Conservation (phyloP, 371 early-diverging fungal genomes). For the Haplosporangium sp. region DNA sequence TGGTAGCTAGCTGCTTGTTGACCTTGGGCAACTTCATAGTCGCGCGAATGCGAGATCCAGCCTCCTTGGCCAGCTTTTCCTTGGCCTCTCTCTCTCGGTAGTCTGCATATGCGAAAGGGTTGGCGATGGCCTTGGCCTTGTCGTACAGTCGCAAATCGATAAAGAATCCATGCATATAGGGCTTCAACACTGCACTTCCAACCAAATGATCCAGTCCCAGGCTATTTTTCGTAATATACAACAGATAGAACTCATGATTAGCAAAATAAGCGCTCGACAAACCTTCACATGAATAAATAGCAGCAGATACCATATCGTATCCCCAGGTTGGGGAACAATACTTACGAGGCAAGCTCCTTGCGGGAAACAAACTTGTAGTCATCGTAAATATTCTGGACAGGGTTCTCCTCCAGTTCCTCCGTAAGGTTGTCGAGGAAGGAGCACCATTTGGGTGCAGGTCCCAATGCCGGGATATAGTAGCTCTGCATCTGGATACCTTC, state of each 20-base stretch:
- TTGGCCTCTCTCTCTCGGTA: slow-evolving; percentile 81
- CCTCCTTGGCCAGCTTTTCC: slow-evolving; percentile 87
- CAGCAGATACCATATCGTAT: not conserved
- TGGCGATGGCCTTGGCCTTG: slow-evolving; percentile 94
- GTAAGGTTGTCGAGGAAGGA: slow-evolving; percentile 97
- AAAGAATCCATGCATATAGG: slow-evolving; percentile 99
- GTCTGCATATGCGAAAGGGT: slow-evolving; percentile 97
- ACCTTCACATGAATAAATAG: not conserved
- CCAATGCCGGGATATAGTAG: slow-evolving; percentile 93
- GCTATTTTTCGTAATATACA: slow-evolving; percentile 26
- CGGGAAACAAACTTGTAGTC: slow-evolving; percentile 97
- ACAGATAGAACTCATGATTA: not conserved
- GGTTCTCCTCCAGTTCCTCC: slow-evolving; percentile 97
- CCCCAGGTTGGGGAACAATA: not conserved
- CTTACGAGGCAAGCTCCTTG: slow-evolving; percentile 81
- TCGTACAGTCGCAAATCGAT: slow-evolving; percentile 95
- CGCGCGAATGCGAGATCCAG: slow-evolving; percentile 90
- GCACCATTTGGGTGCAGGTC: slow-evolving; percentile 97
- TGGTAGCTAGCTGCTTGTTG: slow-evolving; percentile 85
- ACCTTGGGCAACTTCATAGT: slow-evolving; percentile 91
- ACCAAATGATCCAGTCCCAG: slow-evolving; percentile 93
- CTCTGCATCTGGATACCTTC: slow-evolving; percentile 95
- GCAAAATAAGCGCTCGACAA: not conserved
- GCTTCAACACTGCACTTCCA: slow-evolving; percentile 93
- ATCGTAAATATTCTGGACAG: slow-evolving; percentile 89